phyloP scores from a whole-genome alignment of 495 filamentous ascomycete species.

The Daldinia loculata region DNA sequence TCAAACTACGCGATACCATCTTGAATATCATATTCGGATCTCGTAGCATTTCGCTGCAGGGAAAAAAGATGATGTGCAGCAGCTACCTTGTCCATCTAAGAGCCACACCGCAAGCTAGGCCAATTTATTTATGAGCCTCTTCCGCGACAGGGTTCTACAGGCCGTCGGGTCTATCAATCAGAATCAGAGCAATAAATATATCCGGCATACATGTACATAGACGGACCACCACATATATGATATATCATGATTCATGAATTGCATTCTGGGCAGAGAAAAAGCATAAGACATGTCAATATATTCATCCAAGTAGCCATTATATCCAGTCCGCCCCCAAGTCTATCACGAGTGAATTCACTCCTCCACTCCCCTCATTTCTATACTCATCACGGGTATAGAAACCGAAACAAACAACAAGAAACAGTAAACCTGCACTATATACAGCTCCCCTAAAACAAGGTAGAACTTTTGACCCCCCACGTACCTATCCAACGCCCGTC shows the following conservation, averaged over 20 bases:
- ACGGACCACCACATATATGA: no score
- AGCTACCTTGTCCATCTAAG: constrained; percentile 4
- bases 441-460: constrained; percentile 8
- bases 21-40: background rate
- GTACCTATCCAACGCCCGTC: constrained; percentile 12
- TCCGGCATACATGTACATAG: no score
- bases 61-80: constrained; percentile 24
- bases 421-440: background rate
- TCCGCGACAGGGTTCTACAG: constrained; percentile 24
- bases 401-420: background rate
- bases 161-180: constrained; percentile 5
- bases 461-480: constrained; percentile 7
- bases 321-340: constrained; percentile 21
- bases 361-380: constrained; percentile 10
- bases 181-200: no score
- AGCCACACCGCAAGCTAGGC: constrained; percentile 7
- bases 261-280: background rate
- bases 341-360: constrained; percentile 22
- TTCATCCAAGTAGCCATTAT: constrained; percentile 27
- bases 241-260: no score
- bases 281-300: constrained; percentile 11
- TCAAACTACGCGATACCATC: background rate
- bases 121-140: constrained; percentile 40
- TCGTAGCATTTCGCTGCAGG: constrained; percentile 2
- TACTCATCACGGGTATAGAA: constrained; percentile 40